Evolutionary conservation across 2,329 filamentous ascomycete species (phyloP).

Genomic region (Colletotrichum liaoningense): DNA sequence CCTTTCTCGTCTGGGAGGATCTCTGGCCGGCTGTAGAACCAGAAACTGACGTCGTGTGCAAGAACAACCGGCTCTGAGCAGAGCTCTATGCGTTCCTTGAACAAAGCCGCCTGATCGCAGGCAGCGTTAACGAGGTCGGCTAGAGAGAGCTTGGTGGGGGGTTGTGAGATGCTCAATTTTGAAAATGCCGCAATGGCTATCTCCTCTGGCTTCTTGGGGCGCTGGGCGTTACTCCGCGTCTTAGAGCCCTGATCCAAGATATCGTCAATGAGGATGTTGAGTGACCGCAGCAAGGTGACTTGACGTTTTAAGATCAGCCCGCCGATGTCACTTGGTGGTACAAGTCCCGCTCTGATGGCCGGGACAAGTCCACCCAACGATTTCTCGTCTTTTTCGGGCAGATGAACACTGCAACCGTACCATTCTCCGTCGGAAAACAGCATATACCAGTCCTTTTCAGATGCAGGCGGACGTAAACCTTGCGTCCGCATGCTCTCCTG

Average conservation of each 20-base stretch:
- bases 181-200: slow-evolving; percentile 44
- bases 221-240: slow-evolving; percentile 39
- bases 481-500: slow-evolving; percentile 46
- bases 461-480: slow-evolving; percentile 44
- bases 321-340: slow-evolving; percentile 44
- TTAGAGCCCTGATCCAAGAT: slow-evolving; percentile 53
- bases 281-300: slow-evolving; percentile 45
- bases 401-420: slow-evolving; percentile 57
- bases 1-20: slow-evolving; percentile 58
- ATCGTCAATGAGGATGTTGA: slow-evolving; percentile 55
- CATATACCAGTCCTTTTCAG: slow-evolving; percentile 47
- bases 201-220: slow-evolving; percentile 44
- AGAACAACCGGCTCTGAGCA: slow-evolving; percentile 51
- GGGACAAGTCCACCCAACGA: slow-evolving; percentile 37
- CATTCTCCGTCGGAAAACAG: slow-evolving; percentile 47
- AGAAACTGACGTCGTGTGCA: slow-evolving; percentile 46
- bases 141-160: slow-evolving; percentile 44
- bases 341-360: slow-evolving; percentile 39
- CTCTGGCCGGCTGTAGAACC: slow-evolving; percentile 54
- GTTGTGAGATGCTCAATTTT: slow-evolving; percentile 44
- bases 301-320: slow-evolving; percentile 55
- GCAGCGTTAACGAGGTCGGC: slow-evolving; percentile 45
- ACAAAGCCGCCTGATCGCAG: slow-evolving; percentile 45
- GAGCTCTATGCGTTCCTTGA: slow-evolving; percentile 47
- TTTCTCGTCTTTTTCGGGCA: slow-evolving; percentile 39